Conservation (phyloP, 177 flowering plant genomes). For the Vitis hybrid region DNA sequence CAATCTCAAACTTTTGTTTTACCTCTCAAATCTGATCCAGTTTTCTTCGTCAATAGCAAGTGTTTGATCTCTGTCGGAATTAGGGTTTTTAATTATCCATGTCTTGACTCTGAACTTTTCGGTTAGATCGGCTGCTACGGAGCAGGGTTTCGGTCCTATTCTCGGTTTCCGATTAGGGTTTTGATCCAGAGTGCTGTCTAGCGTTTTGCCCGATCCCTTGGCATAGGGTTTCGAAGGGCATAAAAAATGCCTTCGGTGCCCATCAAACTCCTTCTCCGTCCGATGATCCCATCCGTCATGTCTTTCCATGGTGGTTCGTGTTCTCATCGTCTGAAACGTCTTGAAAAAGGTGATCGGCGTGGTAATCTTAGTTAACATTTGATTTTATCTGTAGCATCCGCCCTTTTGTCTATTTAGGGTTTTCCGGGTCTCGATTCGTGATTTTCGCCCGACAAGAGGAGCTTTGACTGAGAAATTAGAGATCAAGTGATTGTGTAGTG, state of each 20-base stretch:
- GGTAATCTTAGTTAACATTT: conserved; percentile 84
- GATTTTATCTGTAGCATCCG: background rate
- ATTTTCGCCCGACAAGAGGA: conserved; percentile 4
- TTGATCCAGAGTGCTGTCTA: background rate
- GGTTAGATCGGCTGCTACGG: too few species aligned
- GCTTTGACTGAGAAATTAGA: background rate
- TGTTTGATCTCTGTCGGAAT: background rate
- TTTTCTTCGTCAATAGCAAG: background rate
- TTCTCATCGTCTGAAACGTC: conserved; percentile 76
- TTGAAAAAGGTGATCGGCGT: conserved; percentile 80
- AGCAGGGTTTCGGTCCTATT: background rate
- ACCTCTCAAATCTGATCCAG: background rate
- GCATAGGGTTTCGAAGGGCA: conserved; percentile 47
- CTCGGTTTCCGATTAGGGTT: background rate
- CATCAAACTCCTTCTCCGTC: conserved; percentile 14
- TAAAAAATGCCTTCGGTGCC: conserved; percentile 55
- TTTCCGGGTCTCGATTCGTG: background rate
- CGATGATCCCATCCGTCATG: conserved; percentile 16
- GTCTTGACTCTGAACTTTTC: background rate
- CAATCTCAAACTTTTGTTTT: background rate
- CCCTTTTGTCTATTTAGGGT: background rate
- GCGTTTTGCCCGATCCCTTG: background rate
- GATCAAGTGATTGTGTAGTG: background rate
- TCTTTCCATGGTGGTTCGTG: conserved; percentile 36
- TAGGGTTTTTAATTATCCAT: background rate